Conservation (phyloP, 768 basidiomycete genomes). For the Neoboletus subvelutipes region DNA sequence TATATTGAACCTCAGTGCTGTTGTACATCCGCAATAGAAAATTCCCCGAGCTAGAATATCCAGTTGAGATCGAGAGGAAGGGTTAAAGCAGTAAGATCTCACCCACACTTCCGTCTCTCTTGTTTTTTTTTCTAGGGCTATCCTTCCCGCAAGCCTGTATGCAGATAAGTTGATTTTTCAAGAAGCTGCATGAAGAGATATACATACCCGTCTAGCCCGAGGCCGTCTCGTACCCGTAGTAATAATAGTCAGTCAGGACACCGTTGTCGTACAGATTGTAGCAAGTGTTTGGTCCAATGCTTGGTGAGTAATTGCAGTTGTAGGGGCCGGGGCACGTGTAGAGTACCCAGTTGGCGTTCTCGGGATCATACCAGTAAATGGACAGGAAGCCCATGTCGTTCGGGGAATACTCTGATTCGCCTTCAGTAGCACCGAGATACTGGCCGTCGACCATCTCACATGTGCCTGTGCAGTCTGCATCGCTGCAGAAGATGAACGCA, state of each 20-base stretch:
- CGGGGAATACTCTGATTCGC: background rate
- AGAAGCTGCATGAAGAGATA: background rate
- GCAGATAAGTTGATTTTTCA: too few species aligned
- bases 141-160: too few species aligned
- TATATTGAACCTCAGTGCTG: too few species aligned
- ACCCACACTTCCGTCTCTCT: background rate
- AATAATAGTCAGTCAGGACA: too few species aligned
- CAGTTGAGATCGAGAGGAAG: background rate
- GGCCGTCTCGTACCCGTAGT: too few species aligned
- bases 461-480: background rate
- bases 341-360: accelerated
- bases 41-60: background rate
- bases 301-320: too few species aligned
- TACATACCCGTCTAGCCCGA: too few species aligned
- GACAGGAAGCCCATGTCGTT: background rate
- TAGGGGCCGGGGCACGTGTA: background rate
- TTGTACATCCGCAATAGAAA: background rate
- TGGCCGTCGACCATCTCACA: background rate
- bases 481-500: background rate
- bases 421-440: too few species aligned
- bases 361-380: background rate
- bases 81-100: background rate
- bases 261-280: background rate
- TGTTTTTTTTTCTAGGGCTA: background rate
- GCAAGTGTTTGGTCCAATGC: background rate